Conservation (phyloP, 2,329 filamentous ascomycete genomes). For the Coniosporium tulheliwenetii region DNA sequence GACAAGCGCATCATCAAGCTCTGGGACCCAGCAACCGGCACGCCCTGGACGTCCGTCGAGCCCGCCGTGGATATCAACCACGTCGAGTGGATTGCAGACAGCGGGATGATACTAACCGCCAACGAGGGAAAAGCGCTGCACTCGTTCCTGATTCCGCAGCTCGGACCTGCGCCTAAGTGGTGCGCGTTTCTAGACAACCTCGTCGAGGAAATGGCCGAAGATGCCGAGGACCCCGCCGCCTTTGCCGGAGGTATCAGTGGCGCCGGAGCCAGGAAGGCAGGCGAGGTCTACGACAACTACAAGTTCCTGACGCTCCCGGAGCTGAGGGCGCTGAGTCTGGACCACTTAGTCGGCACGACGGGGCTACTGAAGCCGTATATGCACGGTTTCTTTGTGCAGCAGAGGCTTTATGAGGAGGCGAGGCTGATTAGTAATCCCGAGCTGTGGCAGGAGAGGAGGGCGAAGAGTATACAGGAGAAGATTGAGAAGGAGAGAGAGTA, state of each 20-base stretch:
- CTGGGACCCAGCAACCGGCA: conserved; percentile 71
- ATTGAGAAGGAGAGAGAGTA: conserved; percentile 89
- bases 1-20: conserved; percentile 97
- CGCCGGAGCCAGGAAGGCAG: conserved; percentile 25
- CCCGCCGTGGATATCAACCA: conserved; percentile 89
- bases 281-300: conserved; percentile 94
- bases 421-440: conserved; percentile 86
- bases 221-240: conserved; percentile 45
- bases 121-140: conserved; percentile 95
- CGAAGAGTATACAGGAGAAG: conserved; percentile 84
- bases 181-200: conserved; percentile 94
- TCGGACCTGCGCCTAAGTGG: conserved; percentile 89
- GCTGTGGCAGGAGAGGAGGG: conserved; percentile 80
- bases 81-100: conserved; percentile 82
- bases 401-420: conserved; percentile 90
- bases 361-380: conserved; percentile 88
- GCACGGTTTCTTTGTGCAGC: conserved; percentile 97
- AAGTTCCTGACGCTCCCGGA: conserved; percentile 91
- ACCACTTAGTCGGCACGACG: conserved; percentile 80
- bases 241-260: conserved; percentile 27
- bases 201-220: conserved; percentile 96
- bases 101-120: conserved; percentile 88
- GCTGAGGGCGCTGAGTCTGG: conserved; percentile 68
- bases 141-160: conserved; percentile 84
- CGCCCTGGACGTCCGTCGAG: conserved; percentile 90